Percentiles rank a stretch among this genome's conserved stretches.
Evolutionary conservation across 805 yeast species (phyloP).

Genomic region (Ascoidea rubescens): DNA sequence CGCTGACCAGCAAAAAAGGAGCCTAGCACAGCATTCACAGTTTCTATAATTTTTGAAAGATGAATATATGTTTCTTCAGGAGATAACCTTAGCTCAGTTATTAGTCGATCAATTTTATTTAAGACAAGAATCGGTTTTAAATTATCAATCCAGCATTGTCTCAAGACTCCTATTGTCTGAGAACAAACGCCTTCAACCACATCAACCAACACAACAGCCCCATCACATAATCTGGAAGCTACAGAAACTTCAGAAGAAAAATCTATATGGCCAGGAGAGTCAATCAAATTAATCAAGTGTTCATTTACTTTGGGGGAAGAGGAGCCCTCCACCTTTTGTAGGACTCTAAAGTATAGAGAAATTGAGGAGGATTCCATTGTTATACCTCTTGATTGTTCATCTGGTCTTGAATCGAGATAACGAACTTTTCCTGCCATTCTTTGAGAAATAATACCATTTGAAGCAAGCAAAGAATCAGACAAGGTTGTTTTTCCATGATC

Average conservation of each 20-base stretch:
- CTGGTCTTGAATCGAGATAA: conserved; percentile 85
- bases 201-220: conserved; percentile 89
- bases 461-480: conserved; percentile 82
- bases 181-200: conserved; percentile 98
- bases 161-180: conserved; percentile 85
- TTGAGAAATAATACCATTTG: conserved; percentile 92
- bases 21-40: conserved; percentile 89
- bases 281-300: conserved; percentile 80
- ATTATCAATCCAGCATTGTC: conserved; percentile 94
- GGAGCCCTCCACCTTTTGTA: conserved; percentile 26
- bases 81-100: conserved; percentile 67
- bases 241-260: conserved; percentile 93
- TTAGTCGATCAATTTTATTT: conserved; percentile 81
- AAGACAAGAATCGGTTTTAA: conserved; percentile 77
- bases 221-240: conserved; percentile 92
- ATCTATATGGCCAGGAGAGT: conserved; percentile 99
- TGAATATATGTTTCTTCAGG: conserved; percentile 81
- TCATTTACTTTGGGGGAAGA: conserved; percentile 41
- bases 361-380: conserved; percentile 97
- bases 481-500: conserved; percentile 97
- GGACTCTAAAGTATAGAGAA: conserved; percentile 74
- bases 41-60: conserved; percentile 67
- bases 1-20: conserved; percentile 86
- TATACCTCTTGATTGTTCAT: conserved; percentile 91
- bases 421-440: conserved; percentile 92